Percentiles rank a stretch among this genome's conserved stretches.
phyloP scores from a whole-genome alignment of 257 asterid genomes.

The Nicotiana noctiflora region DNA sequence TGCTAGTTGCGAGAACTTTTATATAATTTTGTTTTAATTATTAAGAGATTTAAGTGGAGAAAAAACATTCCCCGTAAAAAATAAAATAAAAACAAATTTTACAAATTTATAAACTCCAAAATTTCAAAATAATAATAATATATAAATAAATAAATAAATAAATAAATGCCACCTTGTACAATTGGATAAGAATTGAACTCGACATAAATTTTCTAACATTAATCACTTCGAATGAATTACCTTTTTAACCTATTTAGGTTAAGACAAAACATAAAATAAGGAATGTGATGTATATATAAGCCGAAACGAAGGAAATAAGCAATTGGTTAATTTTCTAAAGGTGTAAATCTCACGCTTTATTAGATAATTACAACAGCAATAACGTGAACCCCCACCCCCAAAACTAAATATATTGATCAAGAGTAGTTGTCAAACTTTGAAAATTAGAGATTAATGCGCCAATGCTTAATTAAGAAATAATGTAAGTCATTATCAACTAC shows the following conservation, averaged over 20 bases:
- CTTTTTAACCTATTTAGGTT: background rate
- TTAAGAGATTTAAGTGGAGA: too few species aligned
- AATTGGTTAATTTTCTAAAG: background rate
- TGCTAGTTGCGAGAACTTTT: too few species aligned
- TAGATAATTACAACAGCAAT: background rate
- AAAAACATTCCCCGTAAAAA: too few species aligned
- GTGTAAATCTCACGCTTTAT: background rate
- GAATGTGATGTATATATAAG: background rate
- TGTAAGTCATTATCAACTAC: background rate
- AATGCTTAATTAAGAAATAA: background rate
- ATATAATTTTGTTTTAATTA: too few species aligned
- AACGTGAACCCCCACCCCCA: background rate
- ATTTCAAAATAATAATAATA: background rate
- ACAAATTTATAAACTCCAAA: background rate
- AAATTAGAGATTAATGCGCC: background rate
- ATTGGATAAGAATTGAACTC: background rate
- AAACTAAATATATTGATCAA: background rate
- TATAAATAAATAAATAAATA: too few species aligned
- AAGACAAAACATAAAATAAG: background rate
- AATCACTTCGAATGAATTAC: background rate
- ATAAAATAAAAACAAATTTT: too few species aligned
- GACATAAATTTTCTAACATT: background rate
- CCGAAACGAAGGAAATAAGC: background rate
- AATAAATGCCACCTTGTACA: too few species aligned
- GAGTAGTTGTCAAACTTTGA: background rate